These are phyloP conservation scores for Saccharum spontaneum DNA, from an alignment of 176 grass and related monocot species.

Conservation along the genomic window DNA sequence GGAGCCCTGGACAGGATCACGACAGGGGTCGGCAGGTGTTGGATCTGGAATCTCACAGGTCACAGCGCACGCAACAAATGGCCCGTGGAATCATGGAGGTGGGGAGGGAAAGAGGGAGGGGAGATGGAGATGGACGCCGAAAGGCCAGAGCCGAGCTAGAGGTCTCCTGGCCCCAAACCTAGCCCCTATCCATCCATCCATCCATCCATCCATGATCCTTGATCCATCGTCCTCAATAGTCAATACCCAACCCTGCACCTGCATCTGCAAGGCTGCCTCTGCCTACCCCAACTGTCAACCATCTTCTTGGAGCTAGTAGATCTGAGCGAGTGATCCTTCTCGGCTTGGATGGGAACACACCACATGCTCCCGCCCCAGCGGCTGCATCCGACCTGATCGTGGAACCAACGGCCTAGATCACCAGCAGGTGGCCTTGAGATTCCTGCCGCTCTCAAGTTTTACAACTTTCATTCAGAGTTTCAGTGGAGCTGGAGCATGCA, in stretches of 20 bases:
- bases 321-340: background rate
- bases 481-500: too few relatives aligned
- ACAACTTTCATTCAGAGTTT: background rate
- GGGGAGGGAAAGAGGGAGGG: background rate
- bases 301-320: slow-evolving; percentile 13
- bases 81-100: background rate
- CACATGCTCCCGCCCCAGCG: slow-evolving; percentile 2
- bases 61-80: background rate
- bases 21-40: slow-evolving; percentile 7
- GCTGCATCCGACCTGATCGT: background rate
- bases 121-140: background rate
- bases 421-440: too few relatives aligned
- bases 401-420: background rate
- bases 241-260: background rate
- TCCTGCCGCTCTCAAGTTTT: background rate
- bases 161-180: too few relatives aligned
- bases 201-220: background rate
- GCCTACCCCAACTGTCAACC: background rate
- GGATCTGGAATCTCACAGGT: slow-evolving; percentile 37
- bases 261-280: background rate
- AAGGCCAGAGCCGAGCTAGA: background rate
- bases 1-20: background rate
- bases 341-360: background rate
- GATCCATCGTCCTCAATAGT: too few relatives aligned
- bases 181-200: too few relatives aligned